Evolutionary conservation across 2,329 filamentous ascomycete species (phyloP).

Genomic region (Colletotrichum endophyticum): DNA sequence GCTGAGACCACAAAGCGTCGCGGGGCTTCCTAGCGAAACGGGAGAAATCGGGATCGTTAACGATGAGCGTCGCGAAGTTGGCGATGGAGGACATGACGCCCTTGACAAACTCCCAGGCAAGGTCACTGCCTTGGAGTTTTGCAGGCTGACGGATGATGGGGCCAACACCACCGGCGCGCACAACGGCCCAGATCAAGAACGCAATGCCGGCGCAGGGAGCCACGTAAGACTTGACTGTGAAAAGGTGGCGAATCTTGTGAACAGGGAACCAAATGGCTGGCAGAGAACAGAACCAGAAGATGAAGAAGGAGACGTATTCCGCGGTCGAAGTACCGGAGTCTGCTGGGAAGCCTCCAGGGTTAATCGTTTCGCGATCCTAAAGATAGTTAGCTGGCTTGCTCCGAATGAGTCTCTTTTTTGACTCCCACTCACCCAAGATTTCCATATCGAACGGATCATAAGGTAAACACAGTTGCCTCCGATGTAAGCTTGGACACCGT

Average conservation of each 20-base stretch:
- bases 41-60: constrained; percentile 83
- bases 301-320: constrained; percentile 81
- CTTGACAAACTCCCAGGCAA: constrained; percentile 83
- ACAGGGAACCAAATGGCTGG: constrained; percentile 91
- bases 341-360: constrained; percentile 60
- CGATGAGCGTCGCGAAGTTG: constrained; percentile 88
- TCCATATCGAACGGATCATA: constrained; percentile 89
- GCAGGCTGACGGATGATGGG: constrained; percentile 77
- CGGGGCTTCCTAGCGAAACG: constrained; percentile 80
- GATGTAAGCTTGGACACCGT: constrained; percentile 85
- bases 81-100: constrained; percentile 89
- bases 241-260: constrained; percentile 86
- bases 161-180: constrained; percentile 81
- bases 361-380: constrained; percentile 61
- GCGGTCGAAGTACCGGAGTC: constrained; percentile 75
- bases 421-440: constrained; percentile 55
- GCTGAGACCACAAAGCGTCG: constrained; percentile 81
- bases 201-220: constrained; percentile 84
- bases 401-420: background rate
- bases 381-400: background rate
- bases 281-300: constrained; percentile 83
- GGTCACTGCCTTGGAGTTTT: constrained; percentile 65
- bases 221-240: constrained; percentile 87
- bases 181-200: constrained; percentile 87
- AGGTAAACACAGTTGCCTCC: constrained; percentile 84